Evolutionary conservation across 768 basidiomycete species (phyloP), one percentile per base, ranked within the genome.

Genomic region (Lactifluus echinatus): DNA sequence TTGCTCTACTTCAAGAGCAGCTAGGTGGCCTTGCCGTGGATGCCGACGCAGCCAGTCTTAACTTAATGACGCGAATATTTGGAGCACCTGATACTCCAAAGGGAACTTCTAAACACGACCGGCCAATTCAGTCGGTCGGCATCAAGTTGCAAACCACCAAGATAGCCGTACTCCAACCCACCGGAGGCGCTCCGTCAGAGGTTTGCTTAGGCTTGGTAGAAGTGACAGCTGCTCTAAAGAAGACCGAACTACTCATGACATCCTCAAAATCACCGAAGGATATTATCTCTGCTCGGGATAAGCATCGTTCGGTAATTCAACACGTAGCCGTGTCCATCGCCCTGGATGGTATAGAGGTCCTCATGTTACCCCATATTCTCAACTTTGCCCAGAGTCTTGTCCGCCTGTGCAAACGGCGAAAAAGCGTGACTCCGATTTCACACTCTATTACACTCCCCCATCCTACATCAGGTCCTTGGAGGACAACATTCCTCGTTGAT

Each of bases 401-500:
- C 45, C 50, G 49, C 7, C n/a, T 56, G 21, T 50, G 31, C 39
- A 59, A 59, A 43, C 36, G 28, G 40, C 31, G 36, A 14, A 45
- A 21, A 17, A 37, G 50, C 15, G 43, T 39, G 26, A 42, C 36
- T 0, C 21, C 50, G 17, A 33, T 43, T 28, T n/a, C 50, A 17
- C 48, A 36, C 15, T 19, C 26, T 19, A 11, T n/a, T 46, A 15
- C 12, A 15, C 24, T 23, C 15, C 33, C 51, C 4, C 14, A 24
- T 26, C 40, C 40, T 15, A 21, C 29, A n/a, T 37, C 37, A 29
- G 23, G 33, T 21, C 26, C 55, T 19, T 44, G 44, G 26, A 46
- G 55, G 17, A 61, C 60, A 7, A 37, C 59, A 52, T 39, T 71
- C 58, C 53, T 72, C 43, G 37, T 65, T 7, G 76, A 82, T 50